Evolutionary conservation across 2,329 filamentous ascomycete genomes (phyloP), one percentile per base, ranked within the genome.

Genomic region (Lasiodiplodia gonubiensis): DNA sequence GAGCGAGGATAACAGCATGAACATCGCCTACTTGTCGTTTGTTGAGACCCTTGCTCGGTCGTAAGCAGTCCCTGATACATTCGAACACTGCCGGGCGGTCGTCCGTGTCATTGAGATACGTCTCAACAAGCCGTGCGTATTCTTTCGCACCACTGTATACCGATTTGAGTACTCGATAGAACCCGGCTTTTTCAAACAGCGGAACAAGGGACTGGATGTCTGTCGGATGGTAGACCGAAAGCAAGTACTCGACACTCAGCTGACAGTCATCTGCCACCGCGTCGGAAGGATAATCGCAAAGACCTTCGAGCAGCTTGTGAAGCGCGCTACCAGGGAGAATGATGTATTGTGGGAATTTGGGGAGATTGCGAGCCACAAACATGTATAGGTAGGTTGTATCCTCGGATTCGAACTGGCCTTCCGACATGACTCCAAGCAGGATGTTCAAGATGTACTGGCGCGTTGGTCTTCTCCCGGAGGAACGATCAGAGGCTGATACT

Each of bases 321-420:
- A 99, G 84, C 1, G 92, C 91, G 2, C 92, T 93, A 21, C 94
- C 95, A 0, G 94, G 92, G 55, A 99, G 88, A 12, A 98, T 86
- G 61, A 99, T 89, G 74, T 97, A 97, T 76, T 98, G 94, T 0
- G 94, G 93, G 74, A 97, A 99, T 77, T 99, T 99, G 3, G 96
- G 92, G 60, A 99, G 82, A 76, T 97, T 99, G 67, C 95, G 89
- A 21, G 95, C 94, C 75, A 99, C 91, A 75, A 99, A 99, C 93
- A 99, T 99, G 79, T 99, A 93, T 53, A 99, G 86, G 78, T 97
- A 99, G 67, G 99, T 92, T 14, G 92, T 94, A 75, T 98, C 93
- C 69, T 91, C 88, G 0, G 89, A 80, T 0, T 89, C 86, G 78
- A 97, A 98, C 55, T 92, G 88, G 4, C 86, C 83, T 0, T 88